Evolutionary conservation across 345 rosid genomes (phyloP), one percentile per base, ranked within the genome.

Genomic region (Gossypium mustelinum): DNA sequence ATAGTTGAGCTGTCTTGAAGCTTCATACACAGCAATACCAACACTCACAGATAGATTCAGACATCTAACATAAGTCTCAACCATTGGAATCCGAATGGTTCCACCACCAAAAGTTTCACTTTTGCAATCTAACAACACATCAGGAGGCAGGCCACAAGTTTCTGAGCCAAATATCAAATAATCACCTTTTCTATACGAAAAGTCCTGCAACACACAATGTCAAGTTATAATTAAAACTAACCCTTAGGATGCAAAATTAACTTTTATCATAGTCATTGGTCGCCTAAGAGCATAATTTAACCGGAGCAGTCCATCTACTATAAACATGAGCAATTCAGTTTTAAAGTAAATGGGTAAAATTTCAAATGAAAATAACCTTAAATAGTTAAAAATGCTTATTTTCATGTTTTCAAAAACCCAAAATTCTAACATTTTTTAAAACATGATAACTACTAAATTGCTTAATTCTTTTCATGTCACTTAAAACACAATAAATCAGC

Each of bases 11-110:
- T 94, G 97, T 72, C 95, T 87, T 64, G 94, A 84, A 67, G 97
- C 97, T 86, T 94, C 98, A 71, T 94, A 92, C 82, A 92, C 54
- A 25, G 98, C 95, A 77, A 92, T 86, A 43, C 97, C 97, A 71
- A 87, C 97, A 73, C 97, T 94, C 62, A 94, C 98, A 2, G 97
- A 90, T 43, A 94, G 94, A 80, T 94, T 94, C 75, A 94, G 81
- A 77, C 97, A 94, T 84, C 98, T 84, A 55, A 92, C 98, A 34
- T 92, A 87, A 2, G 97, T 94, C 76, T 94, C 97, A 66, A 90
- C 86, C 98, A 94, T 94, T 0, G 97, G 98, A 76, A 94, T 89
- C 75, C 95, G 80, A 79, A 94, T 74, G 60, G 88, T 89, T 4
- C 95, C 97, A 17, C 97, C 93, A 11, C 97, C 95, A 50, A 76